These are phyloP conservation scores for Phytophthora palmivora DNA, from an alignment of 352 stramenopile species.

Conservation along the genomic window DNA sequence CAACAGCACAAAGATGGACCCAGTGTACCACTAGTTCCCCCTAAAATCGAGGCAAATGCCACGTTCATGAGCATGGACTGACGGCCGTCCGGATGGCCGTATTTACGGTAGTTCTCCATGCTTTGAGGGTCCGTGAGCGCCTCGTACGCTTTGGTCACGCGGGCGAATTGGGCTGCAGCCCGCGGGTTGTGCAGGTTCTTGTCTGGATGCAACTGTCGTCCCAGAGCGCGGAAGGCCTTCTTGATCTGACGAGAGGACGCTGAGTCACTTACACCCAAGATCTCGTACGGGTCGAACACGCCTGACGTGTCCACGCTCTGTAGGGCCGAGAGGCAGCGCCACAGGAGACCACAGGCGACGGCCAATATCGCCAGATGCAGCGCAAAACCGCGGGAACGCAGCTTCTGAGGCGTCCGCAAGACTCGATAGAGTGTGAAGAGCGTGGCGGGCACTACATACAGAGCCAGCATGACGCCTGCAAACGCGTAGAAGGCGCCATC, in stretches of 20 bases:
- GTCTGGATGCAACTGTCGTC: slow-evolving; percentile 76
- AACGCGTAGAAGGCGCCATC: slow-evolving; percentile 89
- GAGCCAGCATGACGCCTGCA: slow-evolving; percentile 76
- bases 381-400: slow-evolving; percentile 55
- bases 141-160: slow-evolving; percentile 88
- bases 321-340: slow-evolving; percentile 62
- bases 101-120: slow-evolving; percentile 85
- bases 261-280: slow-evolving; percentile 70
- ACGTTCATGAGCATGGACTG: slow-evolving; percentile 82
- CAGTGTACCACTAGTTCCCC: slow-evolving; percentile 43
- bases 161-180: slow-evolving; percentile 57
- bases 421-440: slow-evolving; percentile 67
- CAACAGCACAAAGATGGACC: slow-evolving; percentile 68
- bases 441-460: slow-evolving; percentile 74
- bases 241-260: slow-evolving; percentile 69
- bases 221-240: slow-evolving; percentile 76
- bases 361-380: slow-evolving; percentile 61
- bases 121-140: slow-evolving; percentile 73
- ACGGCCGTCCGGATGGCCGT: slow-evolving; percentile 79
- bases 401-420: slow-evolving; percentile 49
- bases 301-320: slow-evolving; percentile 79
- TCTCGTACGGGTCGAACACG: slow-evolving; percentile 89
- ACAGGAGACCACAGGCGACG: slow-evolving; percentile 49
- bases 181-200: slow-evolving; percentile 74
- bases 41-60: slow-evolving; percentile 68